Percentiles rank a stretch among this genome's conserved stretches.
Conservation (phyloP, 2,329 filamentous ascomycete genomes). For the Penicillium griseofulvum region DNA sequence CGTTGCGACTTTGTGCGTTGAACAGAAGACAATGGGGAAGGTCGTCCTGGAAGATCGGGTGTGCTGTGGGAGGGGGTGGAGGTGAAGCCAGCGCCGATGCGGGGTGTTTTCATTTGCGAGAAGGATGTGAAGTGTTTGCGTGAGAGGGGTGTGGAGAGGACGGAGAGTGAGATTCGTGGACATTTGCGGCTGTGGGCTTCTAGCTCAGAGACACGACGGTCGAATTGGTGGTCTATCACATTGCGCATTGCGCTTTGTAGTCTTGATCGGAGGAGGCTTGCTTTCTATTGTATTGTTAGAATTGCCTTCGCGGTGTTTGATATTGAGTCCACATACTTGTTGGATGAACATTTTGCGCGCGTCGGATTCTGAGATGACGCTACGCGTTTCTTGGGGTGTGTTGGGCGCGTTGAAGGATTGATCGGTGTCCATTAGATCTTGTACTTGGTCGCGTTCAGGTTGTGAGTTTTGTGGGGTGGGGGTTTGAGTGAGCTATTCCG, state of each 20-base stretch:
- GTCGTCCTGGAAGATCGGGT: conserved; percentile 21
- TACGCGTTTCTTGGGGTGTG: conserved; percentile 13
- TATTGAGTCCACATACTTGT: conserved; percentile 32
- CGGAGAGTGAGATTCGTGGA: conserved; percentile 28
- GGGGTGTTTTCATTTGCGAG: conserved; percentile 20
- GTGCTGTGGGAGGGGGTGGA: conserved; percentile 22
- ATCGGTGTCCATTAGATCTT: conserved; percentile 13
- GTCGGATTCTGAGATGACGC: conserved; percentile 35
- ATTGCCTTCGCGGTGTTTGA: not conserved
- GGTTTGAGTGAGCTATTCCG: conserved; percentile 15
- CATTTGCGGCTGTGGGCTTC: conserved; percentile 41
- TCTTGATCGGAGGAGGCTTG: conserved; percentile 37
- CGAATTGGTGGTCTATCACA: conserved; percentile 38
- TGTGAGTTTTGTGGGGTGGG: conserved; percentile 20
- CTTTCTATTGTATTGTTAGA: conserved; percentile 36
- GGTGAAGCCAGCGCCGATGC: conserved; percentile 16
- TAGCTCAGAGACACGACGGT: conserved; percentile 41
- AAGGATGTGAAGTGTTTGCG: conserved; percentile 19
- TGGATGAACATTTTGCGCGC: conserved; percentile 42
- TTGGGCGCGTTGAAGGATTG: conserved; percentile 8
- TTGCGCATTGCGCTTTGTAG: conserved; percentile 43
- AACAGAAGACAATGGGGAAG: conserved; percentile 12
- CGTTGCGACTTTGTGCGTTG: conserved; percentile 16
- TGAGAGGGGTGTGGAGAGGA: conserved; percentile 16
- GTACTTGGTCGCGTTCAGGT: conserved; percentile 15